A percentile compares a stretch with the other conserved stretches of the same genome.
phyloP scores from a whole-genome alignment of 305 asterid species.

The Fraxinus xanthoxyloides region DNA sequence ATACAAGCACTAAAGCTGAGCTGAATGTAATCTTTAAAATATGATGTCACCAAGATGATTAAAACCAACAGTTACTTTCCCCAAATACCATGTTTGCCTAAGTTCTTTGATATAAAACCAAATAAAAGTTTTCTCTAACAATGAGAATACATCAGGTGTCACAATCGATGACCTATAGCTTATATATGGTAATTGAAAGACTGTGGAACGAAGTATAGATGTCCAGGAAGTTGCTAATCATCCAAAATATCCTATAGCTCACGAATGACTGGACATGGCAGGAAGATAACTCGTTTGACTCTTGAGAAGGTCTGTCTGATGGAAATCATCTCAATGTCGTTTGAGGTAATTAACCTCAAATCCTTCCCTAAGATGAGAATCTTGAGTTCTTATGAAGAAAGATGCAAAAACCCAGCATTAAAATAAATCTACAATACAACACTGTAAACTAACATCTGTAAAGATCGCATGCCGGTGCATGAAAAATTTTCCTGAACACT shows the following conservation, averaged over 20 bases:
- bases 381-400: too few relatives aligned
- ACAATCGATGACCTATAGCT: background rate
- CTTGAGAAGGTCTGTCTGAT: too few relatives aligned
- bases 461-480: too few relatives aligned
- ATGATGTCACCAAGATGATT: conserved; percentile 4
- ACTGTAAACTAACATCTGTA: too few relatives aligned
- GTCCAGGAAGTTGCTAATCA: background rate
- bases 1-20: background rate
- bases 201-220: background rate
- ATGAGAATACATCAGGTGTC: background rate
- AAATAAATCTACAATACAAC: too few relatives aligned
- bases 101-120: background rate
- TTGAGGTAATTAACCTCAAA: too few relatives aligned
- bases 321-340: too few relatives aligned
- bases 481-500: too few relatives aligned
- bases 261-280: too few relatives aligned
- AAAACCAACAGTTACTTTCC: background rate
- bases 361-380: too few relatives aligned
- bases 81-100: background rate
- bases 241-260: background rate
- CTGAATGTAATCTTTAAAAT: background rate
- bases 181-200: background rate
- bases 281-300: too few relatives aligned
- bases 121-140: conserved; percentile 7
- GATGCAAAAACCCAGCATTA: too few relatives aligned